A percentile compares a stretch with the other conserved stretches of the same genome.
Conservation (phyloP, 345 rosid species). For the Lenwebbia sp. region DNA sequence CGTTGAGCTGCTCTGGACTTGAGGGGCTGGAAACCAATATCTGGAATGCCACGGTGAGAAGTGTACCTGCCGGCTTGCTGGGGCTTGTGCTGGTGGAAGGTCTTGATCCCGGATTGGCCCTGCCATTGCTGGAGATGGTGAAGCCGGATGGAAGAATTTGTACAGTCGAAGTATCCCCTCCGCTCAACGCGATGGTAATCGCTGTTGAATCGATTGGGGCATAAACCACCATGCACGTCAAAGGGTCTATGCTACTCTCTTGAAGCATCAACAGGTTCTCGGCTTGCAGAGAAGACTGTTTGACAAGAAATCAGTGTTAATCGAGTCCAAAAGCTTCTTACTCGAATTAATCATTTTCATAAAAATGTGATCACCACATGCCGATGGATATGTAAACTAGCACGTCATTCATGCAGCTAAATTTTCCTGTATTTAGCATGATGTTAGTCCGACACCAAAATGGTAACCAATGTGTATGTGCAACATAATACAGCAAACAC, state of each 20-base stretch:
- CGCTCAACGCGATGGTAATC: constrained; percentile 19
- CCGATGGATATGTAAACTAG: neutral
- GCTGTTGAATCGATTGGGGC: constrained; percentile 38
- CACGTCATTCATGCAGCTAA: neutral
- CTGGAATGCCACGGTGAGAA: constrained; percentile 55
- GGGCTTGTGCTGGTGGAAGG: constrained; percentile 1
- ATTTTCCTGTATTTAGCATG: neutral
- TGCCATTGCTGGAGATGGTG: constrained; percentile 35
- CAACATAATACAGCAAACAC: neutral
- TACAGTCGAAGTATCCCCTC: constrained; percentile 14
- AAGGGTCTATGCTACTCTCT: constrained; percentile 39
- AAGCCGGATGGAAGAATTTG: constrained; percentile 75
- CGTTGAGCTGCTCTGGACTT: constrained; percentile 5
- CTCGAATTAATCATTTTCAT: neutral
- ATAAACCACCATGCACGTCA: constrained; percentile 43
- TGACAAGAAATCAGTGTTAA: neutral
- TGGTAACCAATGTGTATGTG: neutral
- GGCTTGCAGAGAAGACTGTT: neutral
- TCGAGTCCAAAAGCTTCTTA: neutral
- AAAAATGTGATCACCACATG: neutral
- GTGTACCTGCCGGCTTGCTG: constrained; percentile 19
- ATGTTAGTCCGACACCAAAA: neutral
- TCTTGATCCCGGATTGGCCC: neutral
- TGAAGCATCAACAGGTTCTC: constrained; percentile 41
- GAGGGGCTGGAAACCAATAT: constrained; percentile 27